Percentiles rank a stretch among this genome's conserved stretches.
These are phyloP conservation scores for Stachybotrys chlorohalonatus DNA, from an alignment of 2,329 filamentous ascomycete genomes.

Conservation along the genomic window DNA sequence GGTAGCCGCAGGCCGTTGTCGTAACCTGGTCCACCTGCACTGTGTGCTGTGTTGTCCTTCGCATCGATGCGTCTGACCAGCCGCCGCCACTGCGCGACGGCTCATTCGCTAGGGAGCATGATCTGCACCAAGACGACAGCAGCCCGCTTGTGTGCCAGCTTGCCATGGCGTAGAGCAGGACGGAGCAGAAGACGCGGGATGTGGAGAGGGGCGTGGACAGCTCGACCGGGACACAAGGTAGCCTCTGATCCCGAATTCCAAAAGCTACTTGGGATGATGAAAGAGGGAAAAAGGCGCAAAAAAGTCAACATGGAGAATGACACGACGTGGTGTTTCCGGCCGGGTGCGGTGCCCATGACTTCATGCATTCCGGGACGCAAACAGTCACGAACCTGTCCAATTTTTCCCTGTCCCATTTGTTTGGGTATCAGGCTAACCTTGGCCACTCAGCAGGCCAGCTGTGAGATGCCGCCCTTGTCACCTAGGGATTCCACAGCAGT, in stretches of 20 bases:
- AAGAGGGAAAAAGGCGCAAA: neutral
- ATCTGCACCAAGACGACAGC: neutral
- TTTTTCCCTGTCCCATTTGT: conserved; percentile 1
- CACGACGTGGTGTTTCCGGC: neutral
- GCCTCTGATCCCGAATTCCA: neutral
- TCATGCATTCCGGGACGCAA: conserved; percentile 24
- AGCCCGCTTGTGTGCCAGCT: neutral
- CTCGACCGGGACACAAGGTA: neutral
- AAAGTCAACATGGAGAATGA: neutral
- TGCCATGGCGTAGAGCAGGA: neutral
- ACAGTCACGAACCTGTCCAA: conserved; percentile 16
- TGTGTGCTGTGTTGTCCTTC: neutral
- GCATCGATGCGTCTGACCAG: neutral
- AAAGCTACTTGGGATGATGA: neutral
- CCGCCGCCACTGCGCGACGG: neutral
- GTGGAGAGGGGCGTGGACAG: neutral
- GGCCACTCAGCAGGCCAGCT: neutral
- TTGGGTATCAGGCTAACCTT: neutral
- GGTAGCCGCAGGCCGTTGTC: too few relatives aligned
- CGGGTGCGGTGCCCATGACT: conserved; percentile 12
- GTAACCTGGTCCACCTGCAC: neutral
- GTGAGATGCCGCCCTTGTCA: neutral
- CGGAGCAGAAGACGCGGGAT: neutral
- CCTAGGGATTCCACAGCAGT: conserved; percentile 10
- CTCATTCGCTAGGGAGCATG: neutral